phyloP scores from a whole-genome alignment of 2,329 filamentous ascomycete genomes.

The Fusarium fujikuroi region DNA sequence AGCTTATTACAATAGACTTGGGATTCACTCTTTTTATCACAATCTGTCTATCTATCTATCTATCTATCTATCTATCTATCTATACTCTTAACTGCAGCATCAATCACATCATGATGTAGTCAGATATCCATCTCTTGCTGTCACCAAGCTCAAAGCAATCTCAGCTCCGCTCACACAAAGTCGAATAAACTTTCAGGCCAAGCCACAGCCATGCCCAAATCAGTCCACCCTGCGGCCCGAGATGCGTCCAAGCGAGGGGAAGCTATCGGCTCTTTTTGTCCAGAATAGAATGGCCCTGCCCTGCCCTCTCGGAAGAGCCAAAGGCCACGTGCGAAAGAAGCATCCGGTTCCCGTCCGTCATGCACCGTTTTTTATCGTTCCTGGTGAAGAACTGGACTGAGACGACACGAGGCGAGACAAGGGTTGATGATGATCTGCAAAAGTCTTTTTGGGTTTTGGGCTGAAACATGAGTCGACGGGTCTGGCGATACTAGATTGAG shows the following conservation, averaged over 20 bases:
- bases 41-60: neutral
- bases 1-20: neutral
- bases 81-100: too few relatives aligned
- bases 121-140: neutral
- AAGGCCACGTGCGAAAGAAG: slow-evolving; percentile 29
- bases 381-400: neutral
- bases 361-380: neutral
- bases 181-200: slow-evolving; percentile 17
- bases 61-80: neutral
- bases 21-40: neutral
- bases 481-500: neutral
- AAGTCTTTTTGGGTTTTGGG: slow-evolving; percentile 5
- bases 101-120: neutral
- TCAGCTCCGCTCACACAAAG: slow-evolving; percentile 1
- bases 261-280: slow-evolving; percentile 8
- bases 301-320: neutral
- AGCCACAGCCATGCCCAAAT: slow-evolving; percentile 16
- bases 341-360: neutral
- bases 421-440: slow-evolving; percentile 20
- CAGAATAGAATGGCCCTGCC: neutral
- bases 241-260: slow-evolving; percentile 19
- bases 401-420: neutral
- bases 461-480: slow-evolving; percentile 42
- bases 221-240: slow-evolving; percentile 30
- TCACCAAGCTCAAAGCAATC: neutral